Evolutionary conservation across 495 filamentous ascomycete genomes (phyloP), one percentile per base, ranked within the genome.

Genomic region (Tuber brumale): DNA sequence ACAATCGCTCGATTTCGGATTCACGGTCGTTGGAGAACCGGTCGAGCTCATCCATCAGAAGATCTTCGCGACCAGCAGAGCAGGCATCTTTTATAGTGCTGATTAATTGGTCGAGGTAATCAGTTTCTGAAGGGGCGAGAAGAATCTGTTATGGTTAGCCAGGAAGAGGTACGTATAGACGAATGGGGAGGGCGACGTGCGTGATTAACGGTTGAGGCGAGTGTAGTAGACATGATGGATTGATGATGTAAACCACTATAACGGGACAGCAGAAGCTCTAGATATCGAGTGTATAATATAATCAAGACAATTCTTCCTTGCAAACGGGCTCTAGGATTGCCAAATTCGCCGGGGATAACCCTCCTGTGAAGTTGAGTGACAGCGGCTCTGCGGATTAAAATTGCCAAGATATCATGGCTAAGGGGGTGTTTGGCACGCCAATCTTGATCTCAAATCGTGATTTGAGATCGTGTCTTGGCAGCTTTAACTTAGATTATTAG

Each of bases 21-120:
- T 99, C 96, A 73, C 94, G 91, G 71, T 96, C 92, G 74, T 90
- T 89, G 43, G 94, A 92, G 84, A 97, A 94, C 71, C 90, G 89
- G 21, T 90, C 88, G 46, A 99, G 86, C 73, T 90, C 90, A 75
- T 94, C 91, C 72, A 94, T 86, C 69, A 99, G 91, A 72, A 90
- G 88, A 35, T 87, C 86, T 10, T 92, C 90, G 70, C 92, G 89
- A 72, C 91, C 89, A n/a, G 91, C 91, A 71, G 89, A 86, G 70
- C 92, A 91, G 78, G 93, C 93, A 87, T 97, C 94, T 86, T 92
- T 93, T 70, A 99, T 91, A 0, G 94, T 93, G 21, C 94, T 93
- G 35, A 98, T 94, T 72, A 98, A 86, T 83, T 97, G 95, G 81
- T 97, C 95, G 73, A 98, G 90, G 81, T 97, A 97, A 77, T 99